Percentiles rank a stretch among this genome's conserved stretches.
These are phyloP conservation scores for Microdochium bolleyi DNA, from an alignment of 2,329 filamentous ascomycete genomes.

Conservation along the genomic window DNA sequence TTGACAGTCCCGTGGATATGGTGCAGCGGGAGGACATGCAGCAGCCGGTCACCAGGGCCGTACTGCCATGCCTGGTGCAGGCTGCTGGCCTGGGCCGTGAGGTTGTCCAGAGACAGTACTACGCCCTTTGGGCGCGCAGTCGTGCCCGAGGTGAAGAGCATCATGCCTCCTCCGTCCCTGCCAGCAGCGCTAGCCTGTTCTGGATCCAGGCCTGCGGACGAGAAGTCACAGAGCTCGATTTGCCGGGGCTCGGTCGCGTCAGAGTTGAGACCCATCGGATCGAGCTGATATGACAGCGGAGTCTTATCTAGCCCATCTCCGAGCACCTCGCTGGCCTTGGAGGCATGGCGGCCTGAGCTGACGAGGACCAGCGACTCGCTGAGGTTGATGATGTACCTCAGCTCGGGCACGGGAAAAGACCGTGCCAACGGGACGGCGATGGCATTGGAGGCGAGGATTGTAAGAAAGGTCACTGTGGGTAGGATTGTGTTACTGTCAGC, in stretches of 20 bases:
- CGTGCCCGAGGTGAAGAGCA: slow-evolving; percentile 96
- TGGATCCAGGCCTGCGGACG: slow-evolving; percentile 44
- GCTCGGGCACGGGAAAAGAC: slow-evolving; percentile 73
- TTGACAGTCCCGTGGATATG: slow-evolving; percentile 97
- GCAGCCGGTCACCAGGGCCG: slow-evolving; percentile 64
- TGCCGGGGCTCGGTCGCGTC: slow-evolving; percentile 58
- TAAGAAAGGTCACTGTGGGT: slow-evolving; percentile 71
- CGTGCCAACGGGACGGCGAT: slow-evolving; percentile 89
- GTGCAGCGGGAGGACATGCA: slow-evolving; percentile 89
- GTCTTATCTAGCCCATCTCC: not conserved
- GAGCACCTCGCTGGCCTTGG: slow-evolving; percentile 68
- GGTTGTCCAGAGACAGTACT: slow-evolving; percentile 67
- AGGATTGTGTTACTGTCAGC: not conserved
- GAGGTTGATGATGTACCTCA: slow-evolving; percentile 88
- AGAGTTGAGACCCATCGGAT: slow-evolving; percentile 14
- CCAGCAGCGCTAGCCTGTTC: slow-evolving; percentile 41
- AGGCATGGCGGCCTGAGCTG: slow-evolving; percentile 68
- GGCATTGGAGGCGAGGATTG: slow-evolving; percentile 75
- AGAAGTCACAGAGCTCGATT: slow-evolving; percentile 55
- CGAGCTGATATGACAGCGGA: slow-evolving; percentile 9
- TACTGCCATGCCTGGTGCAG: slow-evolving; percentile 86
- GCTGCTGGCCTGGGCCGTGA: slow-evolving; percentile 76
- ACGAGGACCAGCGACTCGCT: slow-evolving; percentile 73
- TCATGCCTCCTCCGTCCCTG: slow-evolving; percentile 64
- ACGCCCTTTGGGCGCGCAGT: slow-evolving; percentile 93